Evolutionary conservation across 1,284 basidiomycete species (phyloP).

Genomic region (Ustilago hordei): DNA sequence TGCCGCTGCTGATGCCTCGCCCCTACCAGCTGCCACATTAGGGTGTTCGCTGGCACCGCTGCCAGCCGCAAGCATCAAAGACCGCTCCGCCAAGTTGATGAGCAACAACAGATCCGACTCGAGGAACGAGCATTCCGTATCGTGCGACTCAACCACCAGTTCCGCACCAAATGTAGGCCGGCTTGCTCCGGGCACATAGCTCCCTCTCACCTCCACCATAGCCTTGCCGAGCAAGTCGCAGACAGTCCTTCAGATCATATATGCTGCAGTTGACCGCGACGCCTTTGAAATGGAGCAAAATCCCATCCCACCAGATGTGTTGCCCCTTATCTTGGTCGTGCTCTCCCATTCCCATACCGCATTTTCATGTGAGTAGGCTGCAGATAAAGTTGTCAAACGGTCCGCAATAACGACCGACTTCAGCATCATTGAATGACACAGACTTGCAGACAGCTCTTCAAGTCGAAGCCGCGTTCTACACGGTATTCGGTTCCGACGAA

Average conservation of each 20-base stretch:
- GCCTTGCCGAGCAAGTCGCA: constrained; percentile 79
- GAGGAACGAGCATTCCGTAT: constrained; percentile 32
- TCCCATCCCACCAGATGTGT: too few species aligned
- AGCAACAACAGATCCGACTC: constrained; percentile 56
- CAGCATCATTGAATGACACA: too few species aligned
- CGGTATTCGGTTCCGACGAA: too few species aligned
- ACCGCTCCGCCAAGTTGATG: constrained; percentile 54
- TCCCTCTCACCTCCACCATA: constrained; percentile 74
- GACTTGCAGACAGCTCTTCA: too few species aligned
- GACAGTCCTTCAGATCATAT: constrained; percentile 72
- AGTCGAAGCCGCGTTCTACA: too few species aligned
- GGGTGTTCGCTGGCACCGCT: neutral
- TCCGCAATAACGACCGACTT: too few species aligned
- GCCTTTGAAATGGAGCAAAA: too few species aligned
- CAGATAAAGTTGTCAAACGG: too few species aligned
- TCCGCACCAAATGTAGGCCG: constrained; percentile 48
- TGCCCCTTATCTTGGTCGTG: too few species aligned
- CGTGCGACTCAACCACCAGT: constrained; percentile 30
- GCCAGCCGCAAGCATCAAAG: constrained; percentile 38
- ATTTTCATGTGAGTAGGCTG: too few species aligned
- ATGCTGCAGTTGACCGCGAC: too few species aligned
- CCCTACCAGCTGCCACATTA: neutral
- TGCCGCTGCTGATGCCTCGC: neutral
- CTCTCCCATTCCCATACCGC: too few species aligned
- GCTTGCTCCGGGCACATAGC: constrained; percentile 60